These are phyloP conservation scores for Trichosporon sp. DNA, from an alignment of 1,284 basidiomycete genomes.

Conservation along the genomic window DNA sequence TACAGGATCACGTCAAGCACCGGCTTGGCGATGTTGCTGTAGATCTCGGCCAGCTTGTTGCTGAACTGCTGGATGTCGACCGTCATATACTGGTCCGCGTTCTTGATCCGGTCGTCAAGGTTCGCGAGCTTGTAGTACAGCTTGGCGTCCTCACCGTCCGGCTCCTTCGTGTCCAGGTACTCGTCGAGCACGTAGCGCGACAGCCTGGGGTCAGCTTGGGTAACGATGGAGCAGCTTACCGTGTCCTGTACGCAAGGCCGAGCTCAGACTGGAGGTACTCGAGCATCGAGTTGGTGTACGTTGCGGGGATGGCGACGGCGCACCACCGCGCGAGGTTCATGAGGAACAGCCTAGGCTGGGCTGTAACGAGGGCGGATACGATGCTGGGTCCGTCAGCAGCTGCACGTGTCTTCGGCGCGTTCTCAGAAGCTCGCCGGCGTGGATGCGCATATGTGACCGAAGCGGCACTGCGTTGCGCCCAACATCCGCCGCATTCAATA, in stretches of 20 bases:
- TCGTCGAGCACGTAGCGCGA: constrained; percentile 38
- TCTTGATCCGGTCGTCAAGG: constrained; percentile 90
- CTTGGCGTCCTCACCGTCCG: constrained; percentile 44
- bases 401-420: not conserved
- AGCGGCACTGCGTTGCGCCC: no score
- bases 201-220: not conserved
- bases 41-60: constrained; percentile 84
- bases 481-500: no score
- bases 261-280: constrained; percentile 91
- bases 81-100: constrained; percentile 78
- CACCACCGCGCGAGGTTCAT: constrained; percentile 85
- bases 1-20: constrained; percentile 83
- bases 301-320: constrained; percentile 87
- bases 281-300: constrained; percentile 95
- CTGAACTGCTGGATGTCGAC: constrained; percentile 95
- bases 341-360: constrained; percentile 73
- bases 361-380: constrained; percentile 90
- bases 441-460: not conserved
- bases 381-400: constrained; percentile 59
- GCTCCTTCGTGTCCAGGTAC: constrained; percentile 67
- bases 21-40: constrained; percentile 90
- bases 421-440: not conserved
- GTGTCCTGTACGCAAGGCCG: constrained; percentile 83
- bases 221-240: constrained; percentile 43
- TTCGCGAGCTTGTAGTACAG: constrained; percentile 92